Base-by-base conservation (phyloP, 169 alveolate genomes). In the Besnoitia besnoiti region DNA sequence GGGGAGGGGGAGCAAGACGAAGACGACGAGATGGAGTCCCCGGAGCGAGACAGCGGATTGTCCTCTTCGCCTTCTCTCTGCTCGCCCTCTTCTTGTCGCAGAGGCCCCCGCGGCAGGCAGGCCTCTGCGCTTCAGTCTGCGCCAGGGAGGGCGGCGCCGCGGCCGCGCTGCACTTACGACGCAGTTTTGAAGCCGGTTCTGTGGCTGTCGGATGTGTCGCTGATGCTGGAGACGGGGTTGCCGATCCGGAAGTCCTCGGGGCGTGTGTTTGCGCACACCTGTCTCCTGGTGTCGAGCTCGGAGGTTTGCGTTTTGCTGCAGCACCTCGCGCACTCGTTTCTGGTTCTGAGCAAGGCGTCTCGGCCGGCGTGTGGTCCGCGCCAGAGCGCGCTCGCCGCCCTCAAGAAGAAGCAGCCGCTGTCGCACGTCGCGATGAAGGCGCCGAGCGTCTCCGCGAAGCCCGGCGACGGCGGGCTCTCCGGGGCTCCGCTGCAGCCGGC, bases 121-220 rank as follows among this genome's bases (percentile, higher is more conserved):
- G n/a, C n/a, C n/a, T n/a, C n/a, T n/a, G n/a, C n/a, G n/a, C n/a
- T n/a, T n/a, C n/a, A n/a, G n/a, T n/a, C n/a, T n/a, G n/a, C n/a
- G n/a, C n/a, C n/a, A n/a, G n/a, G n/a, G n/a, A n/a, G 59, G 24
- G 59, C 7, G 59, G 67, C 30, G 67, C 67, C 82, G 39, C 82
- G 46, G 46, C 67, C 67, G 67, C 67, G 82, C 8, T 73, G 46
- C 46, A 8, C 82, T 1, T 73, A 19, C 82, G n/a, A 42, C 44
- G 33, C 35, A 8, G 46, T 73, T 30, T 0, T n/a, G 40, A 73
- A 37, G 47, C 82, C 82, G 10, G 46, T 73, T 30, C 46, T 73
- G 46, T 73, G 82, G 82, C 82, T 73, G 44, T 73, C 82, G 44
- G 82, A 73, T 37, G 39, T 73, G 82, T 73, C 82, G 5, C 46